Conservation (phyloP, 78 protist species). For the Isochrysis galbana region DNA sequence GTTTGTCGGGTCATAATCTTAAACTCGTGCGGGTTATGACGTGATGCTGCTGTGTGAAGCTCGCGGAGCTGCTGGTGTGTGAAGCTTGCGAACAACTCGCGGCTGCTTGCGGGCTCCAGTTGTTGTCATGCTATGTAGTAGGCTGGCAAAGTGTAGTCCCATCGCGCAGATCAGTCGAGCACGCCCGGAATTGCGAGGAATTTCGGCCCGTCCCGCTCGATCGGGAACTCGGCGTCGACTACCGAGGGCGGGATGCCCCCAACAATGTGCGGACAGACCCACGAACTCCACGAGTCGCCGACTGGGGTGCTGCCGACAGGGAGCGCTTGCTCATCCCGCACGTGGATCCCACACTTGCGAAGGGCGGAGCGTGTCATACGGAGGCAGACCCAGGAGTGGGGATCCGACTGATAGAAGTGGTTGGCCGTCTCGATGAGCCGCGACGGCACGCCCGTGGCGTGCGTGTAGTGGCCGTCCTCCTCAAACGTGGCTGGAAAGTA, state of each 20-base stretch:
- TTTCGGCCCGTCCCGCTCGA: background rate
- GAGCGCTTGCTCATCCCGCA: background rate
- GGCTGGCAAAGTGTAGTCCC: too few relatives aligned
- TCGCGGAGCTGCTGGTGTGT: too few relatives aligned
- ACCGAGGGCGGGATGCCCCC: slow-evolving; percentile 2
- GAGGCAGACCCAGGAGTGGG: background rate
- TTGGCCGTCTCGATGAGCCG: slow-evolving; percentile 16
- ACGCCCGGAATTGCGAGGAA: background rate
- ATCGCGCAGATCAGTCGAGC: background rate
- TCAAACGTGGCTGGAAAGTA: slow-evolving; percentile 9
- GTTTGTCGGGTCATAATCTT: too few relatives aligned
- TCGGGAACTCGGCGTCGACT: background rate
- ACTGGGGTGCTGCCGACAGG: background rate
- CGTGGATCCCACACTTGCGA: background rate
- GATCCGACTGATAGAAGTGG: background rate
- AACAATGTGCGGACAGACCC: background rate
- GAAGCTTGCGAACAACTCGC: too few relatives aligned
- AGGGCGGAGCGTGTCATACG: background rate
- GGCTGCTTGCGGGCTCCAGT: too few relatives aligned
- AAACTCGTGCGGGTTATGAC: too few relatives aligned
- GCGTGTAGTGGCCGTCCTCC: background rate
- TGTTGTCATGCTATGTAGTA: too few relatives aligned
- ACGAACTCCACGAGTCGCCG: background rate
- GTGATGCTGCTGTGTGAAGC: too few relatives aligned
- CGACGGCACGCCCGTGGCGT: slow-evolving; percentile 2